Conservation (phyloP, 1,139 yeast genomes). For the Meyerozyma elateridarum region DNA sequence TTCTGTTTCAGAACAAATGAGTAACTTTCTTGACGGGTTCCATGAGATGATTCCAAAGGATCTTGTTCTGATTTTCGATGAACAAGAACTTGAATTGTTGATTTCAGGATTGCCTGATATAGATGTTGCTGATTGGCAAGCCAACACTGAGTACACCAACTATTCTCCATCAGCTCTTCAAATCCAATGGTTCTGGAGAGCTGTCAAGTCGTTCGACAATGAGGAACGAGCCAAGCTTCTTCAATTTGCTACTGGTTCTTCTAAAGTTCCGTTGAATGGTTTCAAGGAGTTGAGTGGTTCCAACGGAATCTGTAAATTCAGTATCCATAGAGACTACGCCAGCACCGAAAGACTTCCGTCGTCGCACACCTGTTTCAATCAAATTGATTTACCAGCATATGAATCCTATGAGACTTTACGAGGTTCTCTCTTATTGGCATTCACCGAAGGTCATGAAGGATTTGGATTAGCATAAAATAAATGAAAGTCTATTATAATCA, state of each 20-base stretch:
- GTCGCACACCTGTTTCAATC: conserved; percentile 95
- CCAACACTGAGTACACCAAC: conserved; percentile 75
- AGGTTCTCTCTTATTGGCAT: conserved; percentile 74
- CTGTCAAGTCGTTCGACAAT: conserved; percentile 87
- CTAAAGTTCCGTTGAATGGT: conserved; percentile 93
- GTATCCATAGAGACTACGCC: conserved; percentile 88
- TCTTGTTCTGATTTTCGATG: conserved; percentile 83
- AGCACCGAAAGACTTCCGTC: conserved; percentile 84
- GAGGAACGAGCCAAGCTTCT: conserved; percentile 92
- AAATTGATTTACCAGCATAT: conserved; percentile 89
- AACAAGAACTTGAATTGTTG: conserved; percentile 88
- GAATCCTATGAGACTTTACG: conserved; percentile 83
- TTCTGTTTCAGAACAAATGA: conserved; percentile 85
- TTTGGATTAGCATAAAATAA: conserved; percentile 70
- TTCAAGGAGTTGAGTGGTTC: conserved; percentile 89
- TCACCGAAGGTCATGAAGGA: conserved; percentile 95
- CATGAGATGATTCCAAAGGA: conserved; percentile 91
- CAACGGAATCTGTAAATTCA: conserved; percentile 80
- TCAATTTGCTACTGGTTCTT: conserved; percentile 97
- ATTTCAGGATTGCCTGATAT: conserved; percentile 96
- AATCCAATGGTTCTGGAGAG: conserved; percentile 98
- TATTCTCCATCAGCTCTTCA: conserved; percentile 83
- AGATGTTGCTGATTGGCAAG: conserved; percentile 93
- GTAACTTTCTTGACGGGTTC: conserved; percentile 80
- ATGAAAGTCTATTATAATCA: conserved; percentile 1